Evolutionary conservation across 140 eudicot species (phyloP), one percentile per base, ranked within the genome.

Genomic region (Erigeron philadelphicus): DNA sequence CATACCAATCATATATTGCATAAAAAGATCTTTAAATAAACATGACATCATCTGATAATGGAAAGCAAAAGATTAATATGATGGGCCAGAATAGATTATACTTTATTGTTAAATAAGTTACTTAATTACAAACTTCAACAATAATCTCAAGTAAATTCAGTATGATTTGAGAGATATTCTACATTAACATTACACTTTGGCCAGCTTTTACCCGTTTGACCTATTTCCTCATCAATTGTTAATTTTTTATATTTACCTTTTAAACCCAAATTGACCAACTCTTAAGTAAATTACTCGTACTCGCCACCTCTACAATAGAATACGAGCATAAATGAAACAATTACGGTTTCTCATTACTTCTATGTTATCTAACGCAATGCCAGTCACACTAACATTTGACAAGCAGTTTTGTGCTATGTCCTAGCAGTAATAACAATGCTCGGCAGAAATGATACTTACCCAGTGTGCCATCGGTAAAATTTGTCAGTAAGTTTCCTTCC

Each of bases 401-500:
- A 18, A 70, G 52, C 72, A n/a, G 8, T 2, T 53, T 50, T 52
- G 64, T 31, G 19, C 5, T 53, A 49, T 53, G 15, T 52, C 19
- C 44, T 1, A 54, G 21, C 66, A 12, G 8, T 21, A 12, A 54
- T 52, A 19, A 57, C 31, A 5, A 66, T 13, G 44, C 11, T 9
- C 15, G 9, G 18, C 50, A 45, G 16, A 42, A 16, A 54, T 52
- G 69, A 66, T 50, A 81, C 81, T 79, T 82, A 74, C 97, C 97
- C 96, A 9, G 97, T 88, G 60, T 88, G 97, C 97, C 97, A 90
- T 9, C 76, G 80, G 75, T 90, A 90, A 54, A 54, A 68, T 80
- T 90, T 90, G 70, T 90, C 80, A 52, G 95, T 90, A 70, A 90
- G 92, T 81, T 90, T 90, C 67, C 96, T 85, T 53, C 97, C 97